Evolutionary conservation across 495 filamentous ascomycete genomes (phyloP).

Genomic region (Penicillium malachiteum): DNA sequence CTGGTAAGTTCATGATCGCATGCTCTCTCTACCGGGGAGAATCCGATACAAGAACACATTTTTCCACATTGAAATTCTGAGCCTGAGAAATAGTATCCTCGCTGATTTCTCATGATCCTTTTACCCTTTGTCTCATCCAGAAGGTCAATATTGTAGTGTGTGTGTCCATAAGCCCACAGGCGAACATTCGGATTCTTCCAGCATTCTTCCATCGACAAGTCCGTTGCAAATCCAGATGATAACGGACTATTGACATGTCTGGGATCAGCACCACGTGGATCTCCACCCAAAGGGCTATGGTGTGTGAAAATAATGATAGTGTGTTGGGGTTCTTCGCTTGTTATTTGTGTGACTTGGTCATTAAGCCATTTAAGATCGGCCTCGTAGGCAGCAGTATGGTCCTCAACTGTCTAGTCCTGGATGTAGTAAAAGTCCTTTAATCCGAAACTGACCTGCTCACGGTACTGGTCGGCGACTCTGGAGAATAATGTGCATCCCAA

Average conservation of each 20-base stretch:
- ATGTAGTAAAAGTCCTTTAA: constrained; percentile 54
- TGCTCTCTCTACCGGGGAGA: not conserved
- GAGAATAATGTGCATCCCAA: constrained; percentile 46
- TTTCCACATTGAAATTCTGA: constrained; percentile 25
- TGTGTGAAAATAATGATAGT: constrained; percentile 54
- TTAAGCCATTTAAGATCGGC: constrained; percentile 54
- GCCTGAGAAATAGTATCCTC: constrained; percentile 38
- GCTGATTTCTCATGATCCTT: constrained; percentile 37
- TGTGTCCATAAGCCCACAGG: constrained; percentile 59
- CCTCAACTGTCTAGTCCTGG: constrained; percentile 44
- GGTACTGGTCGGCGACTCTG: constrained; percentile 16
- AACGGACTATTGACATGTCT: constrained; percentile 40
- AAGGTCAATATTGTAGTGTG: constrained; percentile 53
- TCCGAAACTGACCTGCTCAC: constrained; percentile 25
- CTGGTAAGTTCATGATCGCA: too few species aligned
- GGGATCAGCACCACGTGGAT: constrained; percentile 38
- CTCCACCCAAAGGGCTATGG: constrained; percentile 43
- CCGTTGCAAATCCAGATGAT: constrained; percentile 44
- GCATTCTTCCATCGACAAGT: constrained; percentile 44
- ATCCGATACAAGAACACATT: constrained; percentile 15
- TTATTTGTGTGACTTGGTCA: constrained; percentile 36
- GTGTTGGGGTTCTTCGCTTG: constrained; percentile 30
- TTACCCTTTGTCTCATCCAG: constrained; percentile 26
- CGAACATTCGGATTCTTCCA: constrained; percentile 44
- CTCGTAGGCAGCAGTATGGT: constrained; percentile 38